These are phyloP conservation scores for Aspergillus cavernicola DNA, from an alignment of 495 filamentous ascomycete genomes.

Conservation along the genomic window DNA sequence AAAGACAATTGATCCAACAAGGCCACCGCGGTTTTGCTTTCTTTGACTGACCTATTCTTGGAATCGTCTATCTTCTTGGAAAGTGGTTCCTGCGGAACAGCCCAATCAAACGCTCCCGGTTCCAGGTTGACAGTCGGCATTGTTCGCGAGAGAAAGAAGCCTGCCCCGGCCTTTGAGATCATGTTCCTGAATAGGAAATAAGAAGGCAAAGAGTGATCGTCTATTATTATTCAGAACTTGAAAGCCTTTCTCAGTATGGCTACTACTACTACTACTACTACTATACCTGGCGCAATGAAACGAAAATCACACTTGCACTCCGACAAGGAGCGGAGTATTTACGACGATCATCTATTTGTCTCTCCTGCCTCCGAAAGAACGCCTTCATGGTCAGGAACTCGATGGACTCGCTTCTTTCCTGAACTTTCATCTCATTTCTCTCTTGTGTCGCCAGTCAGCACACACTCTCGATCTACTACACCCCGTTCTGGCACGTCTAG, in stretches of 20 bases:
- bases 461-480: background rate
- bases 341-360: conserved; percentile 24
- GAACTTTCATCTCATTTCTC: conserved; percentile 30
- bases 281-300: background rate
- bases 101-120: background rate
- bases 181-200: background rate
- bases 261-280: too few relatives aligned
- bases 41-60: background rate
- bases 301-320: background rate
- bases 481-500: background rate
- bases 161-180: background rate
- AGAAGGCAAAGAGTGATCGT: background rate
- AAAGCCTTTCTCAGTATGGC: too few relatives aligned
- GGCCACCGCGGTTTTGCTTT: background rate
- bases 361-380: conserved; percentile 27
- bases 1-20: background rate
- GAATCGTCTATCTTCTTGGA: background rate
- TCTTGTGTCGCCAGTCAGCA: conserved; percentile 21
- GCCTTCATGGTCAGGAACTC: conserved; percentile 17
- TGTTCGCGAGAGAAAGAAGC: background rate
- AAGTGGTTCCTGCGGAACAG: background rate
- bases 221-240: too few relatives aligned
- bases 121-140: background rate
- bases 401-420: conserved; percentile 31
- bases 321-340: background rate